Evolutionary conservation across 805 yeast genomes (phyloP).

Genomic region (Candida glaebosa): DNA sequence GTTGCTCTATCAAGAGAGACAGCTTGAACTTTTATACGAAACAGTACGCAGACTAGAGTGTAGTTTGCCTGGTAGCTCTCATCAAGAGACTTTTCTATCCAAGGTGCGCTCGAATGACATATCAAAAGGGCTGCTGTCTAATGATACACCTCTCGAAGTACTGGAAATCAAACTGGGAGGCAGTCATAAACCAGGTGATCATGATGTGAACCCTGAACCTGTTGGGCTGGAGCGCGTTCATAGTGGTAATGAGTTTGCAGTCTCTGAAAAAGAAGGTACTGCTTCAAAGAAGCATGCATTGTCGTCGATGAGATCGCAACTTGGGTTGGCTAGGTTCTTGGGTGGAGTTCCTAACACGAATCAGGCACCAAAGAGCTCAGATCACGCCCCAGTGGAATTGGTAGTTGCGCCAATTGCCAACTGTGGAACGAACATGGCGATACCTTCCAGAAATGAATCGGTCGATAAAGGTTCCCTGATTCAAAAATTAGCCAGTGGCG

Average conservation of each 20-base stretch:
- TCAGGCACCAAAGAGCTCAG: no score
- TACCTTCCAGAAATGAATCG: no score
- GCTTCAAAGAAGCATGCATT: background rate
- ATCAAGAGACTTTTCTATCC: background rate
- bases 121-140: no score
- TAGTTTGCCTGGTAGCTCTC: background rate
- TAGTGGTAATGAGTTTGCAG: no score
- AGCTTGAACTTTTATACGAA: conserved; percentile 20
- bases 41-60: background rate
- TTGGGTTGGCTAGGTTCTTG: background rate
- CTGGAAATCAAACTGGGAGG: no score
- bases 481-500: no score
- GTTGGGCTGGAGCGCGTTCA: no score
- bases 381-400: background rate
- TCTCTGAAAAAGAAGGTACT: background rate
- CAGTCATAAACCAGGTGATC: background rate
- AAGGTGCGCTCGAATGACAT: no score
- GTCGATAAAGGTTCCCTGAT: no score
- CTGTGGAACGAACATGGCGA: no score
- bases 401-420: no score
- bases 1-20: conserved; percentile 22
- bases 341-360: background rate
- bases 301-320: background rate
- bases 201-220: background rate
- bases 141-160: no score